Percentiles rank a stretch among this genome's conserved stretches.
These are phyloP conservation scores for Coccomyxa sp. DNA, from an alignment of 139 green algal species.

Conservation along the genomic window DNA sequence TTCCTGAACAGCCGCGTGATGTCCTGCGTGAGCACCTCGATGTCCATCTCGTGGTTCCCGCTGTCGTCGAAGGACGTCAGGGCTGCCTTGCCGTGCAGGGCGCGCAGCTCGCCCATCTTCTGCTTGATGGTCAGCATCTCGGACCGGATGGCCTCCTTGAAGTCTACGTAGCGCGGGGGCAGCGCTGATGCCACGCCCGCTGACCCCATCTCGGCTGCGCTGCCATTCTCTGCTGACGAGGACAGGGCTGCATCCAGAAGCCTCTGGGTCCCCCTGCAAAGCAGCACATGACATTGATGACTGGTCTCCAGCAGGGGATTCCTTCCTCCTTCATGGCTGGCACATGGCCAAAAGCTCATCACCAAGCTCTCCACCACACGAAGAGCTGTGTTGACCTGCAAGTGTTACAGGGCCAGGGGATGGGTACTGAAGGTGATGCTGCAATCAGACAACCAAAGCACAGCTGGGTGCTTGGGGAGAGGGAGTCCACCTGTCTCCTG, in stretches of 20 bases:
- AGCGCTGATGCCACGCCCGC: constrained; percentile 21
- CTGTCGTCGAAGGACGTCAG: constrained; percentile 58
- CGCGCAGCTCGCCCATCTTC: constrained; percentile 52
- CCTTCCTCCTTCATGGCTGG: not conserved
- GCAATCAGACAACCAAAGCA: not conserved
- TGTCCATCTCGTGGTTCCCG: constrained; percentile 38
- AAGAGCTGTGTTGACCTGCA: not conserved
- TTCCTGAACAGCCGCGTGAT: constrained; percentile 55
- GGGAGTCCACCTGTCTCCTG: not conserved
- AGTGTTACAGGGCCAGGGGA: not conserved
- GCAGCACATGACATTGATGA: not conserved
- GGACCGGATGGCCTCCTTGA: constrained; percentile 40
- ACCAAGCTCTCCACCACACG: not conserved
- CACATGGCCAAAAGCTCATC: not conserved
- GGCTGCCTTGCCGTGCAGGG: constrained; percentile 27
- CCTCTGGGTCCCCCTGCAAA: constrained; percentile 11
- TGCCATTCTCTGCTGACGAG: constrained; percentile 13
- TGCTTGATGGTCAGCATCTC: constrained; percentile 54
- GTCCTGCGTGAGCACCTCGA: constrained; percentile 49
- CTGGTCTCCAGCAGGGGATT: not conserved
- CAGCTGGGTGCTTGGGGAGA: not conserved
- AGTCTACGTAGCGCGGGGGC: constrained; percentile 44
- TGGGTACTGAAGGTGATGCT: not conserved
- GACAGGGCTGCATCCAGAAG: constrained; percentile 45
- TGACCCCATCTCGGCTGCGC: constrained; percentile 26